Conservation (phyloP, 2,329 filamentous ascomycete species). For the Xylariales sp. region DNA sequence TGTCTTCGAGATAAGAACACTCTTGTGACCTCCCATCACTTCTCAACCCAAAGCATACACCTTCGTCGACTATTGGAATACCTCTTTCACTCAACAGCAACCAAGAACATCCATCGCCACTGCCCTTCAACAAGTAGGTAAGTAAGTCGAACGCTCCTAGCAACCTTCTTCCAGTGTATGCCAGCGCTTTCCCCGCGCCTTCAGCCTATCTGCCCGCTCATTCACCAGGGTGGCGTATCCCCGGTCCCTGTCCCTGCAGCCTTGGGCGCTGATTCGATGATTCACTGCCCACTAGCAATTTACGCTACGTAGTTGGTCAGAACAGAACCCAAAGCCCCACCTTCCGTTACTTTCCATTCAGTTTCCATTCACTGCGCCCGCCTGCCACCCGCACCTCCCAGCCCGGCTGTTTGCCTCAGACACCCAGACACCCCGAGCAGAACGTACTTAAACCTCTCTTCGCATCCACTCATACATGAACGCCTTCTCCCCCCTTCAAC, state of each 20-base stretch:
- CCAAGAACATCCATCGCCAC: too few relatives aligned
- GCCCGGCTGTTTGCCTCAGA: constrained; percentile 6
- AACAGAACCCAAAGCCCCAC: constrained; percentile 9
- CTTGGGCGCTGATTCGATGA: constrained; percentile 6
- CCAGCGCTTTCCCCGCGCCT: background rate
- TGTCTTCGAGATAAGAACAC: too few relatives aligned
- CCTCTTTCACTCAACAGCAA: too few relatives aligned
- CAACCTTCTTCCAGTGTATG: background rate
- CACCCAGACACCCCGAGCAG: background rate
- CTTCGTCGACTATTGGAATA: too few relatives aligned
- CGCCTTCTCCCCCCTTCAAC: constrained; percentile 2
- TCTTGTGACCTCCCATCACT: too few relatives aligned
- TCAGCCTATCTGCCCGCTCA: background rate
- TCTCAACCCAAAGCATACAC: too few relatives aligned
- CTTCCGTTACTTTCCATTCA: constrained; percentile 25
- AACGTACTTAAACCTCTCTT: constrained; percentile 17
- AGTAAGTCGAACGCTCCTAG: background rate
- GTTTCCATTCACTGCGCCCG: constrained; percentile 18
- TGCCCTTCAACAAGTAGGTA: too few relatives aligned
- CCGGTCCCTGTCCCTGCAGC: too few relatives aligned
- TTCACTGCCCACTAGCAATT: constrained; percentile 1
- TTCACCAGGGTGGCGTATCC: background rate
- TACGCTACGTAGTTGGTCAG: constrained; percentile 8
- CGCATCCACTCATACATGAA: constrained; percentile 7
- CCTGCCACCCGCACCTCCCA: constrained; percentile 16